Conservation (phyloP, 805 yeast species). For the Candida ascalaphidarum region DNA sequence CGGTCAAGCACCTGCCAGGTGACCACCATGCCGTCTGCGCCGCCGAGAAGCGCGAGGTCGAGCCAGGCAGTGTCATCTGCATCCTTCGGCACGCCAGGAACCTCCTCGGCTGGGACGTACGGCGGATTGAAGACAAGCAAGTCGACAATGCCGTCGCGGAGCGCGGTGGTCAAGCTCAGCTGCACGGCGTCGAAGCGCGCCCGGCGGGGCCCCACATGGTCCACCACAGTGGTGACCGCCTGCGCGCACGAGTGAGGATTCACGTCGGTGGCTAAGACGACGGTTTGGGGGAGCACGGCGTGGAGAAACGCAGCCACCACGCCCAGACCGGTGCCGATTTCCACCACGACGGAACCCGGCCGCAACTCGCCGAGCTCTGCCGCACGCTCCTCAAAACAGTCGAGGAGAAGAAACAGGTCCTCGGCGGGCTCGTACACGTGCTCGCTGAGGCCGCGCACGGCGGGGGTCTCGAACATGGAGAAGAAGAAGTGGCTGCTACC, state of each 20-base stretch:
- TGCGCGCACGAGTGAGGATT: slow-evolving; percentile 69
- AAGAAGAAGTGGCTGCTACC: no score
- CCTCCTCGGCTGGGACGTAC: slow-evolving; percentile 80
- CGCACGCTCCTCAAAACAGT: slow-evolving; percentile 61
- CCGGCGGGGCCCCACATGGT: slow-evolving; percentile 8
- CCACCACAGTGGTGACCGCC: slow-evolving; percentile 11
- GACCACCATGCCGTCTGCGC: slow-evolving; percentile 81
- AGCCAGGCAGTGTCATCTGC: slow-evolving; percentile 59
- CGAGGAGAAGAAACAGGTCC: slow-evolving; percentile 80
- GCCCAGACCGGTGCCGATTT: slow-evolving; percentile 92
- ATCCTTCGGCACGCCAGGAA: slow-evolving; percentile 50
- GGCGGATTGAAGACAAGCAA: slow-evolving; percentile 89
- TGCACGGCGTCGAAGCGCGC: slow-evolving; percentile 48
- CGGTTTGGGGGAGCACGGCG: slow-evolving; percentile 41
- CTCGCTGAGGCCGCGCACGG: slow-evolving; percentile 42
- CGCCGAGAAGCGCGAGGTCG: slow-evolving; percentile 87
- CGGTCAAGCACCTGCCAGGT: slow-evolving; percentile 56
- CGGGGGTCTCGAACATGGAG: slow-evolving; percentile 79
- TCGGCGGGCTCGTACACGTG: slow-evolving; percentile 92
- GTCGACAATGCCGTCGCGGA: slow-evolving; percentile 48
- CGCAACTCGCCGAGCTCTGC: slow-evolving; percentile 17
- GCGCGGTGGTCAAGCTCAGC: slow-evolving; percentile 44
- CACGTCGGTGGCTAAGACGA: slow-evolving; percentile 67
- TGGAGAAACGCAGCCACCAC: slow-evolving; percentile 74
- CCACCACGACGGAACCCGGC: slow-evolving; percentile 38